These are phyloP conservation scores for Plectosphaerella cucumerina DNA, from an alignment of 2,329 filamentous ascomycete species.

Conservation along the genomic window DNA sequence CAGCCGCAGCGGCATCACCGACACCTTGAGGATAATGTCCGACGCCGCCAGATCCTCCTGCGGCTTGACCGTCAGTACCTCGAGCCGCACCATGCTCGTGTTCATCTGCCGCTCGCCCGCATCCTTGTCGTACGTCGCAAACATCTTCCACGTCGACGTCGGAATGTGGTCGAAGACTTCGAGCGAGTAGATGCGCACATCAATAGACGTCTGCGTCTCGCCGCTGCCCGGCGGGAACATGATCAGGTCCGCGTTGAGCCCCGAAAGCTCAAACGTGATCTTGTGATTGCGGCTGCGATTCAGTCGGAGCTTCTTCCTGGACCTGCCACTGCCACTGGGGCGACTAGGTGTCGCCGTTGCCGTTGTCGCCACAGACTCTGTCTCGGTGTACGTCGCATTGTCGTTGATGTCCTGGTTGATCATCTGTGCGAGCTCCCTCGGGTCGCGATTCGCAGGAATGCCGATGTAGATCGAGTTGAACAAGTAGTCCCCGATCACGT, in stretches of 20 bases:
- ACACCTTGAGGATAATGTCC: conserved; percentile 79
- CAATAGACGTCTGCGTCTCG: conserved; percentile 83
- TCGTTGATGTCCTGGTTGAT: conserved; percentile 91
- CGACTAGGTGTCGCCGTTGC: conserved; percentile 57
- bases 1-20: conserved; percentile 77
- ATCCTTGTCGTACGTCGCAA: conserved; percentile 88
- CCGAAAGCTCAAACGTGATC: conserved; percentile 88
- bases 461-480: conserved; percentile 99
- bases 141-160: conserved; percentile 97
- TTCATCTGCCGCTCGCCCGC: conserved; percentile 81
- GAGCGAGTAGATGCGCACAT: conserved; percentile 75
- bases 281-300: conserved; percentile 88
- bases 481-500: conserved; percentile 86
- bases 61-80: conserved; percentile 84
- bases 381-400: conserved; percentile 81
- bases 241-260: conserved; percentile 77
- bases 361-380: conserved; percentile 80
- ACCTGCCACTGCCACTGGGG: conserved; percentile 34
- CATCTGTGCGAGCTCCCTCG: conserved; percentile 71
- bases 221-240: conserved; percentile 71
- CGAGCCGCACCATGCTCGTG: conserved; percentile 84
- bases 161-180: conserved; percentile 93
- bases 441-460: conserved; percentile 81
- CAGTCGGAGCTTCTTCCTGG: conserved; percentile 61
- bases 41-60: conserved; percentile 79